Evolutionary conservation across 2,329 filamentous ascomycete species (phyloP).

Genomic region (Rhexocercosporidium sp.): DNA sequence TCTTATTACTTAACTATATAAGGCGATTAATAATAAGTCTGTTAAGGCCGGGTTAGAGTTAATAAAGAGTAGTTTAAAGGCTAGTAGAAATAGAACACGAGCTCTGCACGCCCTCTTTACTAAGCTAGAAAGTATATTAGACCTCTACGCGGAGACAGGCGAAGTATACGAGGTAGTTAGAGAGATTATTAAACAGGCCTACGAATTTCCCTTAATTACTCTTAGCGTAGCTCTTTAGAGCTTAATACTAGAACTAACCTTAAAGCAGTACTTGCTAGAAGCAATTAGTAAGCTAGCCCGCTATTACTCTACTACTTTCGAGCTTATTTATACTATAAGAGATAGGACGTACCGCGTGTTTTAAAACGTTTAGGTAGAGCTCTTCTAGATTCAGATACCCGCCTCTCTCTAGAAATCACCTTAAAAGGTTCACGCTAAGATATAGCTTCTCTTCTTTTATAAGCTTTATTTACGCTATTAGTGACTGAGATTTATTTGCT

Average conservation of each 20-base stretch:
- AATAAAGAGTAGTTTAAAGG: neutral
- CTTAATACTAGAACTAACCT: no score
- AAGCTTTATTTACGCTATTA: neutral
- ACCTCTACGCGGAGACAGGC: neutral
- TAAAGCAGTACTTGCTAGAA: constrained; percentile 31
- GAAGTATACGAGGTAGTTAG: constrained; percentile 10
- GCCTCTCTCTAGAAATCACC: neutral
- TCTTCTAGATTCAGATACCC: constrained; percentile 29
- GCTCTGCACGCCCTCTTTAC: constrained; percentile 22
- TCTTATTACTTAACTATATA: constrained; percentile 23
- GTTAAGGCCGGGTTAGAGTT: no score
- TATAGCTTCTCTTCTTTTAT: neutral
- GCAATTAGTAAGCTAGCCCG: constrained; percentile 40
- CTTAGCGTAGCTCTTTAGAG: constrained; percentile 20
- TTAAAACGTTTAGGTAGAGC: constrained; percentile 32
- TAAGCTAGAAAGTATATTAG: constrained; percentile 22
- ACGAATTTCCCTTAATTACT: constrained; percentile 16
- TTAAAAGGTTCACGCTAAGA: neutral
- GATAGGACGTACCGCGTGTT: constrained; percentile 35
- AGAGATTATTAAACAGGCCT: constrained; percentile 22
- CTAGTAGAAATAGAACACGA: constrained; percentile 4
- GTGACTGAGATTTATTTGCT: neutral
- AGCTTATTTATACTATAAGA: constrained; percentile 34
- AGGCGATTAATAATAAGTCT: constrained; percentile 20
- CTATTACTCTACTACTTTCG: constrained; percentile 38